phyloP scores from a whole-genome alignment of 2,329 filamentous ascomycete genomes.

The Nigrograna mackinnonii region DNA sequence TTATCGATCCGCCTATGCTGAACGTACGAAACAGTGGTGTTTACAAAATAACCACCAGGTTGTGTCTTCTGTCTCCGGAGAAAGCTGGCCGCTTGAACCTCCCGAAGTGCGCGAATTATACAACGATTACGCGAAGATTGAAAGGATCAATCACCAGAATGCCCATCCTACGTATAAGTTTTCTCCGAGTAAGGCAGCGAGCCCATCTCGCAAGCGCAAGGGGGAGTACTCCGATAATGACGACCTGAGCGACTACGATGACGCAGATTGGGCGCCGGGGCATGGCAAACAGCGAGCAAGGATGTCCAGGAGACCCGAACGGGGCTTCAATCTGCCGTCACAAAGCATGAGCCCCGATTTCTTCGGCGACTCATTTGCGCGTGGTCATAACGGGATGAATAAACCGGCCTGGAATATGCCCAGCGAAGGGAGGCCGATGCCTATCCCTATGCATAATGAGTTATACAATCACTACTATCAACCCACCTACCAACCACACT shows the following conservation, averaged over 20 bases:
- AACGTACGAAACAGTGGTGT: conserved; percentile 80
- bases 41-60: conserved; percentile 91
- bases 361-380: conserved; percentile 29
- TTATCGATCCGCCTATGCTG: conserved; percentile 90
- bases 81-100: conserved; percentile 83
- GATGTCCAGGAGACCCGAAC: conserved; percentile 25
- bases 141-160: conserved; percentile 80
- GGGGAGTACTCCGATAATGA: conserved; percentile 41
- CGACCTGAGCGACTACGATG: conserved; percentile 47
- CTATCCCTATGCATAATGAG: conserved; percentile 50
- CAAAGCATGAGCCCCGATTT: conserved; percentile 26
- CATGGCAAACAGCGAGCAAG: conserved; percentile 23
- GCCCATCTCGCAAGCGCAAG: conserved; percentile 53
- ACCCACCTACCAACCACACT: conserved; percentile 48
- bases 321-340: conserved; percentile 26
- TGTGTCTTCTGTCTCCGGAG: conserved; percentile 83
- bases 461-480: conserved; percentile 55
- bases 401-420: conserved; percentile 56
- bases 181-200: conserved; percentile 72
- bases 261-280: conserved; percentile 41
- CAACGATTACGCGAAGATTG: conserved; percentile 76
- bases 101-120: conserved; percentile 74
- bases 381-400: conserved; percentile 38
- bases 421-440: conserved; percentile 55
- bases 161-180: conserved; percentile 96